phyloP scores from a whole-genome alignment of 2,329 filamentous ascomycete genomes.

The Fragosphaeria purpurea region DNA sequence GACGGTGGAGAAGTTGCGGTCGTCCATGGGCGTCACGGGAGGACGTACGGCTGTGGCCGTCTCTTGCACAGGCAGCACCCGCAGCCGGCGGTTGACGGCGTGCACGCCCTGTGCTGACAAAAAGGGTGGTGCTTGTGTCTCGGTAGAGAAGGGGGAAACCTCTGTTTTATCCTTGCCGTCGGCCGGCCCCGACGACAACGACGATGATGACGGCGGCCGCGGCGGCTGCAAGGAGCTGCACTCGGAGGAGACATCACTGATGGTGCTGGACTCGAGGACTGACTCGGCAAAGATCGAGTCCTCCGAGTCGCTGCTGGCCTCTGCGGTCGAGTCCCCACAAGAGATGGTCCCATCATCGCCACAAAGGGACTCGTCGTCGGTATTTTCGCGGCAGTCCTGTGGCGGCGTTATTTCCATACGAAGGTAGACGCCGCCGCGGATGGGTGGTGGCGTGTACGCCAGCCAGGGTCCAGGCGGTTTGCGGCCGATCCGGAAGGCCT shows the following conservation, averaged over 20 bases:
- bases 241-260: slow-evolving; percentile 6
- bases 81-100: slow-evolving; percentile 2
- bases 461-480: slow-evolving; percentile 42
- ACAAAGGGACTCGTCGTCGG: not conserved
- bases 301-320: slow-evolving; percentile 5
- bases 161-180: not conserved
- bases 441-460: slow-evolving; percentile 47
- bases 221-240: not conserved
- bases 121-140: slow-evolving; percentile 1
- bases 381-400: not conserved
- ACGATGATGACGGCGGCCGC: not conserved
- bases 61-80: not conserved
- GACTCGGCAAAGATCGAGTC: not conserved
- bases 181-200: not conserved
- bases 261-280: not conserved
- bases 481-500: slow-evolving; percentile 49
- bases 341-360: not conserved
- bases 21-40: not conserved
- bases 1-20: not conserved
- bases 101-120: slow-evolving; percentile 3
- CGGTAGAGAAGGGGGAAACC: not conserved
- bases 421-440: slow-evolving; percentile 20
- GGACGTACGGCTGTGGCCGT: not conserved
- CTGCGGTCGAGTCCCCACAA: not conserved
- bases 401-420: slow-evolving; percentile 1